A percentile compares a stretch with the other conserved stretches of the same genome.
Evolutionary conservation across 2,329 filamentous ascomycete species (phyloP).

Genomic region (Huntiella abstrusa): DNA sequence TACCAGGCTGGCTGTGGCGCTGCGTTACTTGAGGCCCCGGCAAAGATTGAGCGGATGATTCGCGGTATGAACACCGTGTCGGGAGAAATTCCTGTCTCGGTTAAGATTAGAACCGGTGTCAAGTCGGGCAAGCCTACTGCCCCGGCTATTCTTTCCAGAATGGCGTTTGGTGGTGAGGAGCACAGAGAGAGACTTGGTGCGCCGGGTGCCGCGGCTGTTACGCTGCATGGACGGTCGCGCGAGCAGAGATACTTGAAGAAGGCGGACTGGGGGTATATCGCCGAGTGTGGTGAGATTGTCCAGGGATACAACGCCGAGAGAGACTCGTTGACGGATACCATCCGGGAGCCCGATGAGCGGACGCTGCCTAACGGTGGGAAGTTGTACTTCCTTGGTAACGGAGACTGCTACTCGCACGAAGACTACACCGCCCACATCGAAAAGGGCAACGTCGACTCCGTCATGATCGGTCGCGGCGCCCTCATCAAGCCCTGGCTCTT

Average conservation of each 20-base stretch:
- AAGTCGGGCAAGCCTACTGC: conserved; percentile 63
- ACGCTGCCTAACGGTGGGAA: conserved; percentile 46
- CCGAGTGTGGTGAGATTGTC: conserved; percentile 71
- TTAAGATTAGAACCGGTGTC: conserved; percentile 87
- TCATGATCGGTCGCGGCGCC: conserved; percentile 93
- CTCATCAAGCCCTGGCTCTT: conserved; percentile 98
- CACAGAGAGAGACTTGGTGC: conserved; percentile 50
- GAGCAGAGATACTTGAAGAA: conserved; percentile 84
- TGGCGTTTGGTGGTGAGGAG: conserved; percentile 64
- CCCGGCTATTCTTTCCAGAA: conserved; percentile 59
- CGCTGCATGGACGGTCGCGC: conserved; percentile 78
- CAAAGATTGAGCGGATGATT: conserved; percentile 85
- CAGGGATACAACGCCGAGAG: conserved; percentile 56
- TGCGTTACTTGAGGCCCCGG: conserved; percentile 69
- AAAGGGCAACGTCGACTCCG: conserved; percentile 66
- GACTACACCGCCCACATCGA: conserved; percentile 69
- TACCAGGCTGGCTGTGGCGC: conserved; percentile 78
- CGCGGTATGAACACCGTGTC: conserved; percentile 92
- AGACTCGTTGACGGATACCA: conserved; percentile 53
- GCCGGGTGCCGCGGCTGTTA: conserved; percentile 82
- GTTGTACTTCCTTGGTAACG: conserved; percentile 88
- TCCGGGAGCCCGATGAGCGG: conserved; percentile 55
- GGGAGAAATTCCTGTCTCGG: conserved; percentile 75
- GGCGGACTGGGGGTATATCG: conserved; percentile 93
- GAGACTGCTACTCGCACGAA: conserved; percentile 82